Base-by-base conservation (phyloP, 352 stramenopile genomes). In the Globisporangium radiosum region DNA sequence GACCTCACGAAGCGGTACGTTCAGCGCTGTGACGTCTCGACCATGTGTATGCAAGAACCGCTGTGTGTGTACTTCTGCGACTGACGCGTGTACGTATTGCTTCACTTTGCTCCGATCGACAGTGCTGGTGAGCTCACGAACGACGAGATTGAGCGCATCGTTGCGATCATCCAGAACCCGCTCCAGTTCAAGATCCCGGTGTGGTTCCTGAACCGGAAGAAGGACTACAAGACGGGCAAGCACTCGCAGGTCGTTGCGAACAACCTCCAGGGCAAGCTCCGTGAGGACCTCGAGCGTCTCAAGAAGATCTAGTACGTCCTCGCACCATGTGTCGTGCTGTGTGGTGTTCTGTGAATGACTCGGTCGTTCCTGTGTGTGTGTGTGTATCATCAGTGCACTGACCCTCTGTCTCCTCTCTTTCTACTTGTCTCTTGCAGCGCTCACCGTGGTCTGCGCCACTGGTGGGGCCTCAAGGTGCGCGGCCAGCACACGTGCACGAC, bases 401-500 rank as follows among this genome's bases (percentile, higher is more conserved):
- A 60, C 55, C 8, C n/a, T 61, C 51, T 25, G 19, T 25, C 19
- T 25, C 19, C 19, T 25, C 19, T 25, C 19, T 44, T 5, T n/a
- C 13, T 49, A 54, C 57, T 33, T 61, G 38, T 59, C 25, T 56
- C 37, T 13, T 43, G 5, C 56, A 62, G 56, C 75, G 94, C 92
- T 69, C 97, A 99, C 89, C 96, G 97, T 93, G 97, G 97, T 99
- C 89, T 99, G 62, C 95, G 97, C 88, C 97, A 99, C 92, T 99
- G 97, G 94, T 99, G 97, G 97, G 96, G 96, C 70, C 88, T 99
- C 79, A 97, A 98, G 75, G 97, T 99, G 63, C 95, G 97, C 89
- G 97, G 97, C 73, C 97, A 99, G 90, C 97, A 99, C 96, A 99
- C 97, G 75, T 99, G 98, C 89, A 99, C 97, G 75, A 99, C 97